These are phyloP conservation scores for Mycena rebaudengoi DNA, from an alignment of 768 basidiomycete species.

Conservation along the genomic window DNA sequence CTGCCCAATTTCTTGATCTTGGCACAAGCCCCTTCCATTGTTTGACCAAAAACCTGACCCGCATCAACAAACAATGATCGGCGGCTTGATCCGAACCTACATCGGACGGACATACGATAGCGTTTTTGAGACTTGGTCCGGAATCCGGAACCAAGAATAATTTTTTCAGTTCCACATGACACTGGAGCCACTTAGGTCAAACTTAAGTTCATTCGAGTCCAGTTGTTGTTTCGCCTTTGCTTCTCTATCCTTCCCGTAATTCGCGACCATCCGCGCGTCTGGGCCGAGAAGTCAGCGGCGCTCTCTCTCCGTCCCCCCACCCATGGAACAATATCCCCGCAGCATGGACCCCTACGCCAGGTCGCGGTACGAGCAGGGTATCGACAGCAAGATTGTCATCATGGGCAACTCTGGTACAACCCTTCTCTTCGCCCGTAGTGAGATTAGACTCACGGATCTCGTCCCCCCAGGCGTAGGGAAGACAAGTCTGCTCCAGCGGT, in stretches of 20 bases:
- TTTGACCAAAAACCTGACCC: no score
- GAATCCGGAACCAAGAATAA: no score
- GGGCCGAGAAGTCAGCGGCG: not conserved
- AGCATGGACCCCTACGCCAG: constrained; percentile 73
- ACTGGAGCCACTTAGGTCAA: no score
- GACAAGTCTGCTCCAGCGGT: constrained; percentile 89
- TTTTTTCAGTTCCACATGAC: no score
- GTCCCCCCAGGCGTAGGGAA: constrained; percentile 82
- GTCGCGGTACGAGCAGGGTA: constrained; percentile 80
- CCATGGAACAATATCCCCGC: constrained; percentile 67
- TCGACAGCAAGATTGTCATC: constrained; percentile 96
- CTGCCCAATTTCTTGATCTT: no score
- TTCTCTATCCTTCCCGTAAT: constrained; percentile 8
- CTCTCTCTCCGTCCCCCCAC: constrained; percentile 32
- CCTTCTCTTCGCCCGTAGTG: constrained; percentile 17
- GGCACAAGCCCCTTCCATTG: no score
- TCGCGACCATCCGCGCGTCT: constrained; percentile 12
- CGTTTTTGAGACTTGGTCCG: no score
- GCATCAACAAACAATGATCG: no score
- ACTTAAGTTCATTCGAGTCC: no score
- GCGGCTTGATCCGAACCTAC: no score
- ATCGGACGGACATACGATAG: no score
- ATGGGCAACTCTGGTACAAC: constrained; percentile 83
- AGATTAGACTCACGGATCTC: not conserved
- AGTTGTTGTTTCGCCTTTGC: no score